These are phyloP conservation scores for Dujonia santamariae DNA, from an alignment of 1,139 yeast species.

Conservation along the genomic window DNA sequence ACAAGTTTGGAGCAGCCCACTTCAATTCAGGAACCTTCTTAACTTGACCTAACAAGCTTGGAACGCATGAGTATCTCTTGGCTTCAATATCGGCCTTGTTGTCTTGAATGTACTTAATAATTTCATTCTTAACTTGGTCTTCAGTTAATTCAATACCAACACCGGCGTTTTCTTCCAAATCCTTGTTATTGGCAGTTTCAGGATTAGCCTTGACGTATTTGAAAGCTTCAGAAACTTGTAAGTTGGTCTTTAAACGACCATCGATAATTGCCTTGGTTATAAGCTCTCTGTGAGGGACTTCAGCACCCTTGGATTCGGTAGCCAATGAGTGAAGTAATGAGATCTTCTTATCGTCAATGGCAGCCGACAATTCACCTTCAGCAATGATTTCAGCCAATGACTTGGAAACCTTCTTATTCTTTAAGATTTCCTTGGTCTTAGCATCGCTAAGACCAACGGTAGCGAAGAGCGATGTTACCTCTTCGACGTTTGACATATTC, in stretches of 20 bases:
- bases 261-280: slow-evolving; percentile 61
- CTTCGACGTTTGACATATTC: too few relatives aligned
- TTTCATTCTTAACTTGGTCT: slow-evolving; percentile 58
- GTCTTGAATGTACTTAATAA: slow-evolving; percentile 55
- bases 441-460: slow-evolving; percentile 69
- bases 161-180: slow-evolving; percentile 65
- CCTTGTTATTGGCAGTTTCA: slow-evolving; percentile 34
- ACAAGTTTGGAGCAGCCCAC: slow-evolving; percentile 87
- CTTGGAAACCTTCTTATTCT: slow-evolving; percentile 78
- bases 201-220: slow-evolving; percentile 59
- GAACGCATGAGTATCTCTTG: slow-evolving; percentile 77
- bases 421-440: slow-evolving; percentile 69
- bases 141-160: slow-evolving; percentile 75
- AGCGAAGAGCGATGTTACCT: slow-evolving; percentile 44
- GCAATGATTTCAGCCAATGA: slow-evolving; percentile 55
- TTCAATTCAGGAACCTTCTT: slow-evolving; percentile 72
- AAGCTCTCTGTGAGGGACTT: slow-evolving; percentile 41
- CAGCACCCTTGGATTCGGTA: slow-evolving; percentile 51
- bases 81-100: slow-evolving; percentile 57
- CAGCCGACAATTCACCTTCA: slow-evolving; percentile 26
- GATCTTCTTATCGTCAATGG: slow-evolving; percentile 46
- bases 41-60: slow-evolving; percentile 71
- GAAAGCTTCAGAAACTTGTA: slow-evolving; percentile 80
- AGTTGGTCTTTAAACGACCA: slow-evolving; percentile 60
- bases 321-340: slow-evolving; percentile 78